These are phyloP conservation scores for Colletotrichum filicis DNA, from an alignment of 2,329 filamentous ascomycete genomes.

Conservation along the genomic window DNA sequence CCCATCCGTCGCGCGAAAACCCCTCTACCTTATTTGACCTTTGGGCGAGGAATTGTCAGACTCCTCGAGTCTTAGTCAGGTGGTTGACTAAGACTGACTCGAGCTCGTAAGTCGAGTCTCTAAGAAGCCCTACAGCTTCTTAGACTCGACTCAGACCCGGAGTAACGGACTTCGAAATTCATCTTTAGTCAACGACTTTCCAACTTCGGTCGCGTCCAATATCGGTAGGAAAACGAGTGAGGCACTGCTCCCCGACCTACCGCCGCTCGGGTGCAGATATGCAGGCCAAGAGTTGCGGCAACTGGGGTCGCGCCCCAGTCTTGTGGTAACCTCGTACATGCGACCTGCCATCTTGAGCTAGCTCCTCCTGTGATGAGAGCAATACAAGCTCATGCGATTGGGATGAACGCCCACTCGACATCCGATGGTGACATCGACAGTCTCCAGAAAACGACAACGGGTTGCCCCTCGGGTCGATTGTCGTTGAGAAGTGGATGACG, in stretches of 20 bases:
- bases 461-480: neutral
- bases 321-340: neutral
- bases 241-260: neutral
- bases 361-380: neutral
- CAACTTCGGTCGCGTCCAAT: neutral
- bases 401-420: conserved; percentile 6
- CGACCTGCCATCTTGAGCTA: conserved; percentile 31
- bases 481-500: conserved; percentile 3
- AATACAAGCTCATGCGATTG: conserved; percentile 12
- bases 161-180: neutral
- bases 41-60: neutral
- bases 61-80: neutral
- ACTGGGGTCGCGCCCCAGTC: conserved; percentile 12
- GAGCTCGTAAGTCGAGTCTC: neutral
- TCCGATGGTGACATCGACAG: conserved; percentile 3
- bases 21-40: neutral
- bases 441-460: neutral
- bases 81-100: neutral
- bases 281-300: neutral
- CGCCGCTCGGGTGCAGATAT: neutral
- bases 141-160: neutral
- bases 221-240: neutral
- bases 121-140: neutral
- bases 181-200: neutral
- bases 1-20: neutral